Conservation (phyloP, 176 grass and related monocot species). For the Triticum urartu region DNA sequence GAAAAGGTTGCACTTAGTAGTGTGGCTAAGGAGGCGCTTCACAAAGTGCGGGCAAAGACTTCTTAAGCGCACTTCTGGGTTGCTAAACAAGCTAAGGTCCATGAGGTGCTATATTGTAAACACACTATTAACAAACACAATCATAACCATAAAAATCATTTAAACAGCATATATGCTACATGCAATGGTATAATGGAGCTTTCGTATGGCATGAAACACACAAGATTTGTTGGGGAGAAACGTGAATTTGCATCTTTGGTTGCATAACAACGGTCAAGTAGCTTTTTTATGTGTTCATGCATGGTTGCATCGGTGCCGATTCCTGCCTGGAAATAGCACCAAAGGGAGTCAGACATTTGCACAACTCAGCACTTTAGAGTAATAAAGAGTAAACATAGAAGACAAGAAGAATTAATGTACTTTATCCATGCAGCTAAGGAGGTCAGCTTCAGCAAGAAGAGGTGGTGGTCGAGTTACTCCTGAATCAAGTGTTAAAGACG, state of each 20-base stretch:
- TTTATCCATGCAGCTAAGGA: slow-evolving; percentile 97
- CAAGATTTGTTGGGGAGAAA: slow-evolving; percentile 97
- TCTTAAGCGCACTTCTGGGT: background rate
- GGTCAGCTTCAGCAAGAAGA: slow-evolving; percentile 97
- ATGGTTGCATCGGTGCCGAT: slow-evolving; percentile 99
- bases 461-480: slow-evolving; percentile 85
- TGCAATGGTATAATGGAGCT: slow-evolving; percentile 9
- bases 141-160: slow-evolving; percentile 10
- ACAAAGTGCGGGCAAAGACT: background rate
- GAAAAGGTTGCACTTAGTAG: background rate
- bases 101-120: background rate
- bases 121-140: background rate
- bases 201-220: slow-evolving; percentile 36
- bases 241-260: slow-evolving; percentile 87
- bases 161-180: background rate
- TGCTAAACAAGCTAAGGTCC: slow-evolving; percentile 12
- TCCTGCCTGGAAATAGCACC: slow-evolving; percentile 75
- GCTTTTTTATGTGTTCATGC: slow-evolving; percentile 99
- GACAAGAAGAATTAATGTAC: slow-evolving; percentile 39
- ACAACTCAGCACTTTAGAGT: background rate
- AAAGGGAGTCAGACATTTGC: slow-evolving; percentile 21
- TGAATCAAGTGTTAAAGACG: slow-evolving; percentile 88
- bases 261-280: slow-evolving; percentile 88
- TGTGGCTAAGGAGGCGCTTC: background rate
- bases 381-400: slow-evolving; percentile 27